Evolutionary conservation across 1,284 basidiomycete species (phyloP), one percentile per base, ranked within the genome.

Genomic region (Xerocomus minutiporus): DNA sequence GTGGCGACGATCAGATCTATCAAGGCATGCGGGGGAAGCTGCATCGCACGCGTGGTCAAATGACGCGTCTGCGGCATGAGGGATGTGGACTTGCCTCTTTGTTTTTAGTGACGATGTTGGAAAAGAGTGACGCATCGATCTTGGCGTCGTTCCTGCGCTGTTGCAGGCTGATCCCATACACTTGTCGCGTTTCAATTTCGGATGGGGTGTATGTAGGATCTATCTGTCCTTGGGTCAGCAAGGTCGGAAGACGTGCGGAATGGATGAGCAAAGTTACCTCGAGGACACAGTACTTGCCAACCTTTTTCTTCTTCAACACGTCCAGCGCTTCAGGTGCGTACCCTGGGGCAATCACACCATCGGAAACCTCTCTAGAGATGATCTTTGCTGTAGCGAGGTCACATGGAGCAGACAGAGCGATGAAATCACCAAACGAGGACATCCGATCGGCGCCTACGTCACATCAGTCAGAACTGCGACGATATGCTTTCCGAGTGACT

Each of bases 381-480:
- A 99, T 97, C 61, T 86, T 86, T 48, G 96, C 96, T 9, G 96
- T 99, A 4, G 92, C 88, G 34, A 93, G 79, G 71, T 99, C 97
- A 73, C 94, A 97, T 34, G 85, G 83, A 51, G 91, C 87, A 25
- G 93, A 97, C 12, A 99, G 81, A 1, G 93, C 96, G 65, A 99
- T 96, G 71, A 99, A 97, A 76, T 99, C 97, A 25, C 96, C 96
- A 68, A 99, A 99, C 5, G 93, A 97, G 2, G 94, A 97, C 96
- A 99, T 99, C 52, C 96, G 87, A 72, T 99, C 97, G 17, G 96
- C 97, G 59, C 94, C 88, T 89, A 61, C 12, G 54, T 36, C 28
- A 55, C 5, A 17, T 47, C 15, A 49, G 48, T 58, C 48, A 43
- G 49, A 53, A 52, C 31, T 42, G 45, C 48, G 39, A 57, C 28